A percentile compares a stretch with the other conserved stretches of the same genome.
These are phyloP conservation scores for Alternaria gaisen DNA, from an alignment of 2,329 filamentous ascomycete genomes.

Conservation along the genomic window DNA sequence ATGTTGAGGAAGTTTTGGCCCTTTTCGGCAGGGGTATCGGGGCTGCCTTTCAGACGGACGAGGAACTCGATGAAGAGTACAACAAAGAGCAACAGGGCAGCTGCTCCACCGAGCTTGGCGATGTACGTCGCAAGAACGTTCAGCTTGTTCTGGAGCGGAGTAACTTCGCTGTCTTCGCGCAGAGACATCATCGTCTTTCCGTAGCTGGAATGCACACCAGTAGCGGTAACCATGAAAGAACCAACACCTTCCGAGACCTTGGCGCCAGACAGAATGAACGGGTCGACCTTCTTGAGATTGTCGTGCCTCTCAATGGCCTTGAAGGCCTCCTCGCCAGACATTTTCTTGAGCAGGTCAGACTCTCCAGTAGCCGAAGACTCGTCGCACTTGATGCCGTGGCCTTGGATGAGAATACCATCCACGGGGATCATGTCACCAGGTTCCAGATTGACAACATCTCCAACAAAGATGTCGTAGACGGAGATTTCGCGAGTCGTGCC, in stretches of 20 bases:
- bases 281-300: conserved; percentile 73
- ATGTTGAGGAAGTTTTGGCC: conserved; percentile 74
- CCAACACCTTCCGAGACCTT: conserved; percentile 81
- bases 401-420: conserved; percentile 73
- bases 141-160: conserved; percentile 79
- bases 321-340: conserved; percentile 70
- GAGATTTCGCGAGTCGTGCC: conserved; percentile 72
- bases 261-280: conserved; percentile 87
- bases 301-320: conserved; percentile 69
- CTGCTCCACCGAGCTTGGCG: conserved; percentile 78
- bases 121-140: conserved; percentile 82
- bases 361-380: conserved; percentile 79
- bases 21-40: conserved; percentile 71
- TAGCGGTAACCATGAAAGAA: conserved; percentile 77
- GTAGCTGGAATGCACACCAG: conserved; percentile 76
- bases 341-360: conserved; percentile 76
- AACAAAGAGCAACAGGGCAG: conserved; percentile 81
- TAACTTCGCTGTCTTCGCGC: conserved; percentile 78
- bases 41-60: conserved; percentile 67
- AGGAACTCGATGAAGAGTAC: conserved; percentile 88
- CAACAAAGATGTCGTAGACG: conserved; percentile 72
- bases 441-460: conserved; percentile 75
- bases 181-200: conserved; percentile 82
- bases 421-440: conserved; percentile 76
- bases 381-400: conserved; percentile 74